Percentiles rank a stretch among this genome's conserved stretches.
These are phyloP conservation scores for Mortierella sp. DNA, from an alignment of 371 early-diverging fungal genomes.

Conservation along the genomic window DNA sequence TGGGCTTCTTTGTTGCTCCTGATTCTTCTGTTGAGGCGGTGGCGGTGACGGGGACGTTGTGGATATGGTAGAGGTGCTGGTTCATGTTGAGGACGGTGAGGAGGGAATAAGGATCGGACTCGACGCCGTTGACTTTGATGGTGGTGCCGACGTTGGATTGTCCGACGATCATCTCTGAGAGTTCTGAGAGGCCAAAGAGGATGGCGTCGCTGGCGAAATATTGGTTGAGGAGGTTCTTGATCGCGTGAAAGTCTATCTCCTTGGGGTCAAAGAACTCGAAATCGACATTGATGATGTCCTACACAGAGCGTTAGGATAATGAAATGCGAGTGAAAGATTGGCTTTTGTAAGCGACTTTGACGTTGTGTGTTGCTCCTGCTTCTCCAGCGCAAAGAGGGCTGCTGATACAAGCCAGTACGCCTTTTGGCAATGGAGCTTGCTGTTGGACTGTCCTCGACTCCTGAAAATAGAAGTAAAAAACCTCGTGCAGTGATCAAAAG, in stretches of 20 bases:
- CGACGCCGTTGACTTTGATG: conserved; percentile 86
- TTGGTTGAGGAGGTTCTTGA: conserved; percentile 87
- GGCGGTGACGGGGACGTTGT: conserved; percentile 20
- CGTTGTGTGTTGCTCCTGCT: no score
- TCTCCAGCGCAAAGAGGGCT: background rate
- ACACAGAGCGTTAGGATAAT: no score
- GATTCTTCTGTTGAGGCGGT: conserved; percentile 11
- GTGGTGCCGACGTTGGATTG: conserved; percentile 90
- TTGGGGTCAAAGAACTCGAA: conserved; percentile 96
- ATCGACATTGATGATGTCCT: conserved; percentile 92
- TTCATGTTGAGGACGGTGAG: conserved; percentile 84
- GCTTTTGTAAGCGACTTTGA: no score
- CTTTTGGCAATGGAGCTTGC: no score
- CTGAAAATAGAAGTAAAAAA: background rate
- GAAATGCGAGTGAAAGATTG: background rate
- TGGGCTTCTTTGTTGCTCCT: conserved; percentile 60
- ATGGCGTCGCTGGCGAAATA: conserved; percentile 88
- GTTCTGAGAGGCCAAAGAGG: conserved; percentile 75
- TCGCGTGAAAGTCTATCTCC: conserved; percentile 91
- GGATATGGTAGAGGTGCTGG: conserved; percentile 61
- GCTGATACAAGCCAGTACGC: no score
- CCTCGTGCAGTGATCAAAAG: background rate
- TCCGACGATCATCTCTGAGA: conserved; percentile 89
- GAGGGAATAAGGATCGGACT: conserved; percentile 93
- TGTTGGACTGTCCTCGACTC: background rate